These are phyloP conservation scores for Malassezia furfur DNA, from an alignment of 1,284 basidiomycete genomes.

Conservation along the genomic window DNA sequence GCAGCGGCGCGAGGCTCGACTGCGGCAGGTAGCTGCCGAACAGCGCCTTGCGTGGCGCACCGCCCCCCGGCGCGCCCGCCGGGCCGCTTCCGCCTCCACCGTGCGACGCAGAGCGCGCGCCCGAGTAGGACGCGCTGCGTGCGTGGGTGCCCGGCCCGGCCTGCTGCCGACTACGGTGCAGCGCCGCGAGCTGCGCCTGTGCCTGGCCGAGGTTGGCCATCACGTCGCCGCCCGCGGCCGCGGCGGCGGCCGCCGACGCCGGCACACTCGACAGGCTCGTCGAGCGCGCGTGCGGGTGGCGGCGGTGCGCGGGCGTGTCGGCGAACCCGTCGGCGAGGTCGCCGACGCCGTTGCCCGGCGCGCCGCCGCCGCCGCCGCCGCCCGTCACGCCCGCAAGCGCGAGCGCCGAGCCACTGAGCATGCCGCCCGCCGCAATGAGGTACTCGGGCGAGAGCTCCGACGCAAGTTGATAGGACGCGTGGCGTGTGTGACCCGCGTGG, in stretches of 20 bases:
- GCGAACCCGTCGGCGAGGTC: conserved; percentile 32
- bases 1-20: conserved; percentile 86
- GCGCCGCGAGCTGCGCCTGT: conserved; percentile 85
- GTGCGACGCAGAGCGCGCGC: conserved; percentile 57
- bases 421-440: conserved; percentile 44
- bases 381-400: conserved; percentile 21
- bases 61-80: too few species aligned
- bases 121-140: conserved; percentile 81
- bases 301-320: conserved; percentile 11
- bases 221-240: conserved; percentile 30
- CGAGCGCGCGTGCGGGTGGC: conserved; percentile 21
- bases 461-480: conserved; percentile 40
- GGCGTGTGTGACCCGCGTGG: conserved; percentile 14
- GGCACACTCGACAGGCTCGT: conserved; percentile 8
- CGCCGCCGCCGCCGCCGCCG: conserved; percentile 2
- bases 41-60: conserved; percentile 81
- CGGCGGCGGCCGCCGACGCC: background rate
- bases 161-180: conserved; percentile 76
- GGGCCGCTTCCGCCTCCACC: conserved; percentile 17
- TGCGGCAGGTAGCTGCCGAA: conserved; percentile 98
- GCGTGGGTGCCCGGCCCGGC: conserved; percentile 74
- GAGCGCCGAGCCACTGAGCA: conserved; percentile 32
- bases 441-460: conserved; percentile 40
- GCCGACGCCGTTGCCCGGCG: conserved; percentile 13
- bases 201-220: conserved; percentile 50